Evolutionary conservation across 208 protist species (phyloP).

Genomic region (Crithidia brevicula): DNA sequence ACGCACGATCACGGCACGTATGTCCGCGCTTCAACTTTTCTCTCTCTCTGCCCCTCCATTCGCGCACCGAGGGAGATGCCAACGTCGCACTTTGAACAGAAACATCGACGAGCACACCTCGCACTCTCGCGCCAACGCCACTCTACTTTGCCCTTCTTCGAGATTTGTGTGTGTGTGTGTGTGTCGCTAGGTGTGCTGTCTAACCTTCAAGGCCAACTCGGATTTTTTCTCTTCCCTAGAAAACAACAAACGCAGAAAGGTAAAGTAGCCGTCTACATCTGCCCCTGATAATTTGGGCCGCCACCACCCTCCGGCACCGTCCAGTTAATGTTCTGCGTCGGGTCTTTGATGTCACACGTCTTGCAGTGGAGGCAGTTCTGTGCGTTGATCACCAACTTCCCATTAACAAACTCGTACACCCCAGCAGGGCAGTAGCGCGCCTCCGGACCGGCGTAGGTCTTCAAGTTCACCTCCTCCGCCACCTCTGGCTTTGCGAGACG

Average conservation of each 20-base stretch:
- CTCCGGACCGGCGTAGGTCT: conserved; percentile 93
- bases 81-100: too few species aligned
- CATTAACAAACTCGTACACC: conserved; percentile 95
- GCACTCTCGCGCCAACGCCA: too few species aligned
- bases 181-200: too few species aligned
- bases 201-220: too few species aligned
- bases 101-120: too few species aligned
- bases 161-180: too few species aligned
- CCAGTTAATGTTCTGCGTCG: conserved; percentile 98
- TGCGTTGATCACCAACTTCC: conserved; percentile 96
- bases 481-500: conserved; percentile 75
- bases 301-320: conserved; percentile 94
- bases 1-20: too few species aligned
- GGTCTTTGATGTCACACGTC: conserved; percentile 99
- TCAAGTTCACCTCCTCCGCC: conserved; percentile 87
- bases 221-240: neutral
- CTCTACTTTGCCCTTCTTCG: too few species aligned
- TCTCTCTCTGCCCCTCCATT: too few species aligned
- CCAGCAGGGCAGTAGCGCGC: conserved; percentile 96
- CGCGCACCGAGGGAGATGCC: too few species aligned
- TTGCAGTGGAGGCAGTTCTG: conserved; percentile 99
- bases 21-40: too few species aligned
- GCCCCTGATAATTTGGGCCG: conserved; percentile 83
- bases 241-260: neutral
- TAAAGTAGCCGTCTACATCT: conserved; percentile 55